phyloP scores from a whole-genome alignment of 2,329 filamentous ascomycete species.

The Phyllosticta ampelicida region DNA sequence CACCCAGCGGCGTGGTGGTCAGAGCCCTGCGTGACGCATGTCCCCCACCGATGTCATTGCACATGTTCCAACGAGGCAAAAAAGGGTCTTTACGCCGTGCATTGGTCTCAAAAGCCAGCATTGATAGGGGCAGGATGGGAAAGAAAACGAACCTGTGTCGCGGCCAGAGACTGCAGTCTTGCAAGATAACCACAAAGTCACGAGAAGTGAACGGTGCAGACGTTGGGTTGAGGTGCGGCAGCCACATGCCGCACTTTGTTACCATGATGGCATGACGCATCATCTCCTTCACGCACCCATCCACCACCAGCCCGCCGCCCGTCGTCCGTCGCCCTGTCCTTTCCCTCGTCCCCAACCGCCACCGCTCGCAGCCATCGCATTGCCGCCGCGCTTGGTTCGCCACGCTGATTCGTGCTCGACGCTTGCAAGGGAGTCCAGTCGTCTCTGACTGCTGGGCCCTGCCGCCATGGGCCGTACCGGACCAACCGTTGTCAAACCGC shows the following conservation, averaged over 20 bases:
- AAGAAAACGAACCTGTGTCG: neutral
- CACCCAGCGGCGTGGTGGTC: neutral
- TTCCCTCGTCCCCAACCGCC: neutral
- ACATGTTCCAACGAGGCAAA: neutral
- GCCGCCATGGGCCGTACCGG: slow-evolving; percentile 27
- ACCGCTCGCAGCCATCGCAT: neutral
- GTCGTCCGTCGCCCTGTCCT: neutral
- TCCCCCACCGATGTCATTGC: neutral
- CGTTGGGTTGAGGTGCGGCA: neutral
- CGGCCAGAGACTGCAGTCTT: neutral
- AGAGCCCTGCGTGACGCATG: neutral
- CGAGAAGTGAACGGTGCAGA: neutral
- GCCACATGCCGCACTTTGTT: neutral
- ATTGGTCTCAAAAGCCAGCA: neutral
- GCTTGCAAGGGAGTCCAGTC: neutral
- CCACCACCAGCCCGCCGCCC: neutral
- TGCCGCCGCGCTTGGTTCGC: neutral
- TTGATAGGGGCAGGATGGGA: neutral
- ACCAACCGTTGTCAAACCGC: slow-evolving; percentile 28
- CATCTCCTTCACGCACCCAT: neutral
- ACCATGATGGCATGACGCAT: neutral
- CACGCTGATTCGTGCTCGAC: neutral
- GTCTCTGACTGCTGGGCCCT: neutral
- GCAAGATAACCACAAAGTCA: neutral
- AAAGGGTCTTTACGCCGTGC: neutral